Percentiles rank a stretch among this genome's conserved stretches.
These are phyloP conservation scores for Salvia hispanica DNA, from an alignment of 257 asterid genomes.

Conservation along the genomic window DNA sequence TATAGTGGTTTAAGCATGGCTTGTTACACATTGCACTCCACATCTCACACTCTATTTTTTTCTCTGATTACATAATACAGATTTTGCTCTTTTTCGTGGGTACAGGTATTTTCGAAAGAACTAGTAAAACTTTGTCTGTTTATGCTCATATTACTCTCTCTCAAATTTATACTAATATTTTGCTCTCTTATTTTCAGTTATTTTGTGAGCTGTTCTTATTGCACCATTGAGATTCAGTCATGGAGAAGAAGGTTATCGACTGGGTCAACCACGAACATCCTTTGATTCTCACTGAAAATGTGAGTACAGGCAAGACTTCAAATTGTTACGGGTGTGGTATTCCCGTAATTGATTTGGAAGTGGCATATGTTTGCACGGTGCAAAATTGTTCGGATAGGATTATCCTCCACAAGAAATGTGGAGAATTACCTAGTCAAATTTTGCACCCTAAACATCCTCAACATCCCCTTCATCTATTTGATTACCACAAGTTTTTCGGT, in stretches of 20 bases:
- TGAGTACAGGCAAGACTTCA: background rate
- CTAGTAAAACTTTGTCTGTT: no score
- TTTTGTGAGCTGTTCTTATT: no score
- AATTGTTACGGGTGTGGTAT: conserved; percentile 11
- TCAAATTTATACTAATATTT: no score
- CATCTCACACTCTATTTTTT: no score
- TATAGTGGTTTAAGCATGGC: no score
- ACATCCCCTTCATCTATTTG: background rate
- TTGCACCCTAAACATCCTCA: background rate
- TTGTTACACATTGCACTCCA: no score
- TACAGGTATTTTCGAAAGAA: no score
- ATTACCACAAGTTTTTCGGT: background rate
- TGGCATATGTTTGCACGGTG: conserved; percentile 7
- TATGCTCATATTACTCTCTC: no score
- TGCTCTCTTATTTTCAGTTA: no score
- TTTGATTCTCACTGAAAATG: background rate
- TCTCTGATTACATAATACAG: no score
- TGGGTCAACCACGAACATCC: background rate
- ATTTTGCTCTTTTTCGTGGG: no score
- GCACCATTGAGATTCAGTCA: background rate
- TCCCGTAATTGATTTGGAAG: background rate
- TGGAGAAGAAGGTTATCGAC: conserved; percentile 4
- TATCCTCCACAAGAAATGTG: conserved; percentile 15
- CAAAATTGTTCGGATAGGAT: background rate
- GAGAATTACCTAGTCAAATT: background rate